Percentiles rank a stretch among this genome's conserved stretches.
Evolutionary conservation across 805 yeast species (phyloP).

Genomic region (Metschnikowia matae): DNA sequence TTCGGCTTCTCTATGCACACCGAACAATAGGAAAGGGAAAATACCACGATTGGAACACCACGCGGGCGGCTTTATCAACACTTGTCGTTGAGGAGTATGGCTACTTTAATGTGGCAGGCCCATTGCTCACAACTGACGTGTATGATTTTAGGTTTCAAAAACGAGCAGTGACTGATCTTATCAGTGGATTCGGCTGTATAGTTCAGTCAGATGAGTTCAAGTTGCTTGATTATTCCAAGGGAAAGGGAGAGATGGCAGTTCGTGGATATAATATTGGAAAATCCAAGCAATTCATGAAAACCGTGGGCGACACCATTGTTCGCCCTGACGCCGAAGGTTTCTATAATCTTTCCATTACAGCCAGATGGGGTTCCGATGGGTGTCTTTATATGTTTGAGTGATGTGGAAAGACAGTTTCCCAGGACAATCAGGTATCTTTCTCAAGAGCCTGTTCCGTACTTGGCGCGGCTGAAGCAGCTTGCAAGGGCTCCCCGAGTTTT

Average conservation of each 20-base stretch:
- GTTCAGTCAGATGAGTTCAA: slow-evolving; percentile 60
- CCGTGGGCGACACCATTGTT: slow-evolving; percentile 11
- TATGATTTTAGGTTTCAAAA: slow-evolving; percentile 56
- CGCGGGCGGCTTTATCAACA: slow-evolving; percentile 45
- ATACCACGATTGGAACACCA: slow-evolving; percentile 31
- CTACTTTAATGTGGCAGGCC: slow-evolving; percentile 48
- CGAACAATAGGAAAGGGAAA: slow-evolving; percentile 21
- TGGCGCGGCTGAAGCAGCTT: neutral
- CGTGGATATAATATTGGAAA: slow-evolving; percentile 70
- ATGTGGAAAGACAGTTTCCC: neutral
- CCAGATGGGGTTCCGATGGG: slow-evolving; percentile 68
- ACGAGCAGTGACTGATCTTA: slow-evolving; percentile 6
- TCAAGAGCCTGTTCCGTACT: neutral
- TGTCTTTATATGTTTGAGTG: slow-evolving; percentile 49
- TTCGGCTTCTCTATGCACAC: slow-evolving; percentile 43
- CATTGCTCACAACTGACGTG: slow-evolving; percentile 54
- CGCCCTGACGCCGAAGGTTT: slow-evolving; percentile 33
- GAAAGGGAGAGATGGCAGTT: slow-evolving; percentile 48
- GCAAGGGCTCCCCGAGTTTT: neutral
- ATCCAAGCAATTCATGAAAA: slow-evolving; percentile 21
- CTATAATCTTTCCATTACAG: slow-evolving; percentile 43
- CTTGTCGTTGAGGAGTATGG: slow-evolving; percentile 52
- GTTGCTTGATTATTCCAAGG: slow-evolving; percentile 30
- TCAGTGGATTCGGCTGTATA: slow-evolving; percentile 52
- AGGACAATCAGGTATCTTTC: neutral